Conservation (phyloP, 2,329 filamentous ascomycete genomes). For the Aspergillus sp. region DNA sequence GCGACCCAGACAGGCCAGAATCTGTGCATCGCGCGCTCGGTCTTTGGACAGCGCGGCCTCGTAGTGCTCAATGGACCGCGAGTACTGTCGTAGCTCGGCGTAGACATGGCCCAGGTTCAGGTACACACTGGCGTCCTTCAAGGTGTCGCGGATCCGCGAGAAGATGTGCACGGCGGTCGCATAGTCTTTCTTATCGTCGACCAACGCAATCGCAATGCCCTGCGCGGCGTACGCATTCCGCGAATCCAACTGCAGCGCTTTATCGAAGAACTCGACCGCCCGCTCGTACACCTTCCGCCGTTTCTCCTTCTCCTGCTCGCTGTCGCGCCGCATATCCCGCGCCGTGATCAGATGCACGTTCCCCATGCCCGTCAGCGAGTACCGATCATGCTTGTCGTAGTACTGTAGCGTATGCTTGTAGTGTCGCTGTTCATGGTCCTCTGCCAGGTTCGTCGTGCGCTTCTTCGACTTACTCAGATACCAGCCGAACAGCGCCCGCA, state of each 20-base stretch:
- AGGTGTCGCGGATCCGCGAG: constrained; percentile 78
- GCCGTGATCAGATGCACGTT: constrained; percentile 85
- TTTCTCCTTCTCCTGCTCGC: constrained; percentile 84
- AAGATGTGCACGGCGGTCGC: constrained; percentile 77
- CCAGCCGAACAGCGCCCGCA: constrained; percentile 90
- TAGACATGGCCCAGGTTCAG: constrained; percentile 93
- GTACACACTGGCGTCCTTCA: constrained; percentile 80
- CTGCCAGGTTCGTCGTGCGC: constrained; percentile 66
- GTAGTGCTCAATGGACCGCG: constrained; percentile 88
- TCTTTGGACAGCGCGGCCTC: constrained; percentile 76
- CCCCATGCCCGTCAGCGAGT: constrained; percentile 92
- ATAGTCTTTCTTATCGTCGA: constrained; percentile 89
- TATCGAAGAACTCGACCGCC: constrained; percentile 97
- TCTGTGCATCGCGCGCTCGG: constrained; percentile 66
- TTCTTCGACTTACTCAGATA: constrained; percentile 87
- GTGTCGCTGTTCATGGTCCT: constrained; percentile 86
- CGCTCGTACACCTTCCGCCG: constrained; percentile 78
- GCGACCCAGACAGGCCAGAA: constrained; percentile 77
- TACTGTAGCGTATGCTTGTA: constrained; percentile 94
- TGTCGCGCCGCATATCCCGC: constrained; percentile 86
- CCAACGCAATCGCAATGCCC: constrained; percentile 85
- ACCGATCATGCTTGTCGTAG: constrained; percentile 96
- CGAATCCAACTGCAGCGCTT: constrained; percentile 86
- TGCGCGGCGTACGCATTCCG: constrained; percentile 95
- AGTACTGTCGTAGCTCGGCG: constrained; percentile 80